These are phyloP conservation scores for Ustilago xerochloae DNA, from an alignment of 1,284 basidiomycete species.

Conservation along the genomic window DNA sequence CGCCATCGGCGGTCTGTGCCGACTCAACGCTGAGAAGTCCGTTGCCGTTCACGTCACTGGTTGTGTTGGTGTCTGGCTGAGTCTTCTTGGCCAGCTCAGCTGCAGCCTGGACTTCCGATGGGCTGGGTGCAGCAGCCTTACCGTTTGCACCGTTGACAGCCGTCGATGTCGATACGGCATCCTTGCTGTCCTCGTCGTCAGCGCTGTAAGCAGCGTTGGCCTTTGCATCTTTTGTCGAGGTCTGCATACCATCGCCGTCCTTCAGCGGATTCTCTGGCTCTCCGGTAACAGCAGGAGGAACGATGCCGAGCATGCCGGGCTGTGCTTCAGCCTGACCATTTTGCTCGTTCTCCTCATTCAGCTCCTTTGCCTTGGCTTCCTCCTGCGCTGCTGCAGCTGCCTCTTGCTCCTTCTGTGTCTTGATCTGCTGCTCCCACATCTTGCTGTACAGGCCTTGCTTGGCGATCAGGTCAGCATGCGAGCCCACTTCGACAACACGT, in stretches of 20 bases:
- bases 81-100: conserved; percentile 17
- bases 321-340: conserved; percentile 2
- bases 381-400: conserved; percentile 45
- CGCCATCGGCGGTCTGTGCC: neutral
- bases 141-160: neutral
- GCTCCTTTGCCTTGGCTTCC: conserved; percentile 9
- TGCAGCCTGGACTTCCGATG: conserved; percentile 17
- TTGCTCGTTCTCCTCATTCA: neutral
- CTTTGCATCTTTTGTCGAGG: neutral
- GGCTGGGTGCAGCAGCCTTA: conserved; percentile 4
- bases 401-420: conserved; percentile 64
- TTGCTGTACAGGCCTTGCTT: conserved; percentile 54
- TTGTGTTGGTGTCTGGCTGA: conserved; percentile 5
- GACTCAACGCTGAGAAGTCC: conserved; percentile 10
- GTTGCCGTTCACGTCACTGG: neutral
- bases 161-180: neutral
- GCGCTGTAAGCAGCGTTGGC: neutral
- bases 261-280: conserved; percentile 38
- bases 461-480: conserved; percentile 62
- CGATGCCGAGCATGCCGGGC: conserved; percentile 45
- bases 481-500: conserved; percentile 58
- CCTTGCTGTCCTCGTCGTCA: neutral
- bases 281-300: conserved; percentile 40
- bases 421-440: conserved; percentile 67
- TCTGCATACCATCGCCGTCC: neutral